Evolutionary conservation across 2,329 filamentous ascomycete genomes (phyloP).

Genomic region (Diaporthe caulivora): DNA sequence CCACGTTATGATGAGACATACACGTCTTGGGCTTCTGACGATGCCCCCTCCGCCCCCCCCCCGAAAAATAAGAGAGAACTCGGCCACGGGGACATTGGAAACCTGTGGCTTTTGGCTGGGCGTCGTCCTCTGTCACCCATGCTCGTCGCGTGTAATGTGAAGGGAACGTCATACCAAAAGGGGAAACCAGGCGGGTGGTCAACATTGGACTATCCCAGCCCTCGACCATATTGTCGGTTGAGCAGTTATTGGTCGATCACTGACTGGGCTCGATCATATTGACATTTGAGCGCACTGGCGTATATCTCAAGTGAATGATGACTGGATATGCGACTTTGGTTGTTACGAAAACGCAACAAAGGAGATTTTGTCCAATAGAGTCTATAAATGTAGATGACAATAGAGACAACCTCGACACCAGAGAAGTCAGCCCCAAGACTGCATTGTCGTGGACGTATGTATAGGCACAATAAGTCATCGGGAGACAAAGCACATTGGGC

Average conservation of each 20-base stretch:
- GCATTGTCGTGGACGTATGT: neutral
- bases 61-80: neutral
- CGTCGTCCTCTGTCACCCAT: neutral
- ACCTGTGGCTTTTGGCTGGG: neutral
- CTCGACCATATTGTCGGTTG: neutral
- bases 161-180: neutral
- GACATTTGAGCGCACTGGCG: neutral
- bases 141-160: neutral
- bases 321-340: neutral
- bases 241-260: neutral
- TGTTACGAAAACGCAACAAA: neutral
- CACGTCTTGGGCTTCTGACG: too few relatives aligned
- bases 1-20: constrained; percentile 58
- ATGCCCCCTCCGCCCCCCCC: too few relatives aligned
- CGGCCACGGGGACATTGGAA: neutral
- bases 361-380: neutral
- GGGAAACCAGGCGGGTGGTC: neutral
- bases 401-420: neutral
- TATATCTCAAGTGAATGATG: neutral
- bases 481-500: neutral
- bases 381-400: neutral
- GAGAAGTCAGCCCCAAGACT: too few relatives aligned
- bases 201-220: too few relatives aligned
- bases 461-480: neutral
- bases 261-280: neutral